A percentile compares a stretch with the other conserved stretches of the same genome.
Conservation (phyloP, 352 stramenopile genomes). For the Plasmopara halstedii region DNA sequence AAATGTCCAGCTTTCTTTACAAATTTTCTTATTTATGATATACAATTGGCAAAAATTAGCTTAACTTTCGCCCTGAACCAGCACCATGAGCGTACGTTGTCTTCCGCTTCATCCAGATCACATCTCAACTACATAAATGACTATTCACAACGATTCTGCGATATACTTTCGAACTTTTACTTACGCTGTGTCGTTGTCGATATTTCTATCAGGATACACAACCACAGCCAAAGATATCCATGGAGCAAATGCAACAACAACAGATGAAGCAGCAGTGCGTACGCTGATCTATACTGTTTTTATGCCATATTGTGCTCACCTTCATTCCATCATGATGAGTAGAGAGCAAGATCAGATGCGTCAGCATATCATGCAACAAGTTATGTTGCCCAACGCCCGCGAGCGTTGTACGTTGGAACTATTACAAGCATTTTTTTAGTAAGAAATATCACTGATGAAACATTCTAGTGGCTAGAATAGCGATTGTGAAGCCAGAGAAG, state of each 20-base stretch:
- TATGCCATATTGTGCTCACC: background rate
- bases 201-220: background rate
- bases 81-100: background rate
- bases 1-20: too few relatives aligned
- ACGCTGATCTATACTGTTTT: background rate
- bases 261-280: slow-evolving; percentile 77
- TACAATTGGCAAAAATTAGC: too few relatives aligned
- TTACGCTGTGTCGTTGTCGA: background rate
- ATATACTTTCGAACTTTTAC: background rate
- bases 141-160: background rate
- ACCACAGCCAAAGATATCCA: slow-evolving; percentile 39
- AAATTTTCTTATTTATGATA: too few relatives aligned
- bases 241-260: slow-evolving; percentile 81
- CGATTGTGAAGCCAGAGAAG: slow-evolving; percentile 86
- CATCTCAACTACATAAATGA: slow-evolving; percentile 4
- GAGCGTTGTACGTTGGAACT: slow-evolving; percentile 55
- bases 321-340: background rate
- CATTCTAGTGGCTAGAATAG: slow-evolving; percentile 71
- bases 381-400: slow-evolving; percentile 70
- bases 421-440: background rate
- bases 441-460: background rate
- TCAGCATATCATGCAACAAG: slow-evolving; percentile 61
- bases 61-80: too few relatives aligned
- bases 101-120: too few relatives aligned
- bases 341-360: slow-evolving; percentile 79